Conservation (phyloP, 176 grass and related monocot genomes). For the Paspalum vaginatum region DNA sequence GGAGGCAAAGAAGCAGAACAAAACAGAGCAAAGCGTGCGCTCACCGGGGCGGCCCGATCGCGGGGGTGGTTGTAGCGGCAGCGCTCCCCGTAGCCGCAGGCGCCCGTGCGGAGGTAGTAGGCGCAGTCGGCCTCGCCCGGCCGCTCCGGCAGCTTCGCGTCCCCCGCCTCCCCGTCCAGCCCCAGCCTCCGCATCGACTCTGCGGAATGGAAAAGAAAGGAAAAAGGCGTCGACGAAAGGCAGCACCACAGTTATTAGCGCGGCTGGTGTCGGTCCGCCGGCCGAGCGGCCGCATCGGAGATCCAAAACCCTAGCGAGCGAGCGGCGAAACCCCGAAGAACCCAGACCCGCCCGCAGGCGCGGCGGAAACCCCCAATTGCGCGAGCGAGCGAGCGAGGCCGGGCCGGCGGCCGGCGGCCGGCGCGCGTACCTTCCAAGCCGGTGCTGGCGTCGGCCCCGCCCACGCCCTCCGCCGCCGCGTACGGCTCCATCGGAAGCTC, state of each 20-base stretch:
- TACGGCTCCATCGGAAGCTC: slow-evolving; percentile 51
- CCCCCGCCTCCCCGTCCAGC: slow-evolving; percentile 26
- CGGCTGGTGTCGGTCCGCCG: too few species aligned
- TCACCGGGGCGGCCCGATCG: slow-evolving; percentile 60
- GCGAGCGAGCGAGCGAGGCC: neutral
- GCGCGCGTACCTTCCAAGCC: slow-evolving; percentile 66
- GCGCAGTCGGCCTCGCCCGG: slow-evolving; percentile 78
- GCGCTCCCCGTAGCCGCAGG: slow-evolving; percentile 83
- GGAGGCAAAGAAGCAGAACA: neutral
- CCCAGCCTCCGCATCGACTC: slow-evolving; percentile 83
- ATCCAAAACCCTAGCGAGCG: slow-evolving; percentile 54
- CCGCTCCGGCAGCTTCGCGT: slow-evolving; percentile 64
- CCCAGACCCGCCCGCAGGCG: neutral
- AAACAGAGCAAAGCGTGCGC: slow-evolving; percentile 14
- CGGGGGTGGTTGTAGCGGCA: slow-evolving; percentile 97
- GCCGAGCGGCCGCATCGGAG: neutral
- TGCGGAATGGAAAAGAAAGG: slow-evolving; percentile 40
- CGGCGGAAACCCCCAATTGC: neutral
- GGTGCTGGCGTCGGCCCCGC: slow-evolving; percentile 34
- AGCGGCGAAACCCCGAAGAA: neutral
- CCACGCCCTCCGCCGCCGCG: slow-evolving; percentile 8
- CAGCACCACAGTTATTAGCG: too few species aligned
- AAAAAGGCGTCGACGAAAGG: too few species aligned
- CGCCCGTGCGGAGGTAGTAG: slow-evolving; percentile 87
- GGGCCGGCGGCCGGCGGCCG: neutral